These are phyloP conservation scores for Syzygium malaccense DNA, from an alignment of 441 rosid species.

Conservation along the genomic window DNA sequence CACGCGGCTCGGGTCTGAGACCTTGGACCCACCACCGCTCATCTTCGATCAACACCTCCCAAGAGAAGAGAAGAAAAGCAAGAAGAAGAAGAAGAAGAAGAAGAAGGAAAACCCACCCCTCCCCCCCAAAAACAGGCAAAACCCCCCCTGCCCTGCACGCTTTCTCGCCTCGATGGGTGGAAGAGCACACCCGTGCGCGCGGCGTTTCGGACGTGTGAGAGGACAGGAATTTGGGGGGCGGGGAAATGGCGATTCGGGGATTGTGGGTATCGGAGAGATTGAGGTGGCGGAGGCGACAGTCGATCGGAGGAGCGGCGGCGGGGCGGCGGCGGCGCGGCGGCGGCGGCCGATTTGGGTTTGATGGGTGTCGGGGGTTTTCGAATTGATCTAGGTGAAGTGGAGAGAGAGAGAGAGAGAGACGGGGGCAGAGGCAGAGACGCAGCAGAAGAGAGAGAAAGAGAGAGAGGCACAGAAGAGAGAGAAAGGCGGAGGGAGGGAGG, in stretches of 20 bases:
- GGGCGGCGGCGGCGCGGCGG: neutral
- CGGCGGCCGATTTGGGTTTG: neutral
- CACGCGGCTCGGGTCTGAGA: constrained; percentile 48
- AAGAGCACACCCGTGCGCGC: too few species aligned
- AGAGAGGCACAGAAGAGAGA: neutral
- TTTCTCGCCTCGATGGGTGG: too few species aligned
- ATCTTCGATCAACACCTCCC: constrained; percentile 27
- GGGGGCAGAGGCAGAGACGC: too few species aligned
- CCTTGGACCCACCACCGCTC: constrained; percentile 78
- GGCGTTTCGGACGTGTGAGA: too few species aligned
- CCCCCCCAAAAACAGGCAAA: too few species aligned
- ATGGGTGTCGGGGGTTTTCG: constrained; percentile 6
- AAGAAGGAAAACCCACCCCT: too few species aligned
- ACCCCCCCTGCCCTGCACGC: too few species aligned
- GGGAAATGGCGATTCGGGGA: neutral
- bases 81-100: too few species aligned
- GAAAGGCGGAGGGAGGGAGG: neutral
- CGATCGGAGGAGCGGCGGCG: neutral
- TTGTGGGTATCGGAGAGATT: neutral
- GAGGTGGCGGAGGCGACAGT: neutral
- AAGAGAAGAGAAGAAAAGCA: neutral
- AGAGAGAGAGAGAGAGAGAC: neutral
- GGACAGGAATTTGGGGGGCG: neutral
- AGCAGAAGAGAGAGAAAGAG: neutral
- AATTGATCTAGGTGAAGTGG: constrained; percentile 1